phyloP scores from a whole-genome alignment of 805 yeast species.

The Tetrapisispora fleetii region DNA sequence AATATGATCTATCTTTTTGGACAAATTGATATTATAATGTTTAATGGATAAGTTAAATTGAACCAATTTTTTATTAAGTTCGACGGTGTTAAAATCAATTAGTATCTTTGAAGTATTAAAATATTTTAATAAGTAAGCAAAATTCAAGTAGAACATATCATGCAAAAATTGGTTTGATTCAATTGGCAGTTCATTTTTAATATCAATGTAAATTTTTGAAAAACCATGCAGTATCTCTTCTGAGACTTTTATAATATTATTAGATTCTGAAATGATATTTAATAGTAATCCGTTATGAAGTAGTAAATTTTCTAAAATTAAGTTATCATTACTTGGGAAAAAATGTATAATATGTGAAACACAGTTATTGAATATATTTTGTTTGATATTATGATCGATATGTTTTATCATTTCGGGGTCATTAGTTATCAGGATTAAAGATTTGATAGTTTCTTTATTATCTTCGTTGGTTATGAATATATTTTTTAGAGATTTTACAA shows the following conservation, averaged over 20 bases:
- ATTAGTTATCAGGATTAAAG: constrained; percentile 19
- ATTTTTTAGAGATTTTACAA: background rate
- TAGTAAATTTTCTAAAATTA: constrained; percentile 10
- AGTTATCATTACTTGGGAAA: background rate
- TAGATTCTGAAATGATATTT: constrained; percentile 3
- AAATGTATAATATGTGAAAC: constrained; percentile 4
- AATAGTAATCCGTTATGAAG: constrained; percentile 12
- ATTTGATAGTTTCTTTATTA: constrained; percentile 7
- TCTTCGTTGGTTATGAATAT: background rate
- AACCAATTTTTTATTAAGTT: constrained; percentile 2
- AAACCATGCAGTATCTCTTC: background rate
- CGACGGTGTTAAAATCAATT: background rate
- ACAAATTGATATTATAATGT: constrained; percentile 1
- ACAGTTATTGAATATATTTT: background rate
- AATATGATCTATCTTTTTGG: background rate
- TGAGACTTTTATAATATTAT: background rate
- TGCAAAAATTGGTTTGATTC: constrained; percentile 1
- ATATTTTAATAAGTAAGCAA: constrained; percentile 11
- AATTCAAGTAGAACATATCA: constrained; percentile 11
- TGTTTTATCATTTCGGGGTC: constrained; percentile 1
- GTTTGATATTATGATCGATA: background rate
- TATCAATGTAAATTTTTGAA: background rate
- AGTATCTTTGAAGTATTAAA: constrained; percentile 4
- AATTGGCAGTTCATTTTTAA: background rate
- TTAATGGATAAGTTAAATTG: background rate